Evolutionary conservation across 768 basidiomycete species (phyloP).

Genomic region (Lentinus brumalis): DNA sequence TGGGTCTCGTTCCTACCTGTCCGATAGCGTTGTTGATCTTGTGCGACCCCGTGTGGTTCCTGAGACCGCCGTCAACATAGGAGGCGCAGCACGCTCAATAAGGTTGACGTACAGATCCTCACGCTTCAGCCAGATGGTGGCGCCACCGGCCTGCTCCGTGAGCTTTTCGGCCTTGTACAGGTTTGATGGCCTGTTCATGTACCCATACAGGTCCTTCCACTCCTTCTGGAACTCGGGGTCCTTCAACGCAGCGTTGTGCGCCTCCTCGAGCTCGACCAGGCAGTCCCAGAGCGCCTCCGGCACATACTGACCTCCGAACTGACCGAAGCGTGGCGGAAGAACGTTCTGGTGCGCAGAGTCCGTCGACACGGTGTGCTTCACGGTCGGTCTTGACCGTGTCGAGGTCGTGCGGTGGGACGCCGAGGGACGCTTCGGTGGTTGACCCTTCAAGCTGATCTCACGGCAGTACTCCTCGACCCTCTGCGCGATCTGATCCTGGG

Average conservation of each 20-base stretch:
- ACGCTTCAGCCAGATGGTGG: slow-evolving; percentile 96
- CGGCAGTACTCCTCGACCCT: slow-evolving; percentile 75
- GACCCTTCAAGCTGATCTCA: slow-evolving; percentile 57
- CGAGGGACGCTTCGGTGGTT: slow-evolving; percentile 23
- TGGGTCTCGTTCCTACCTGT: slow-evolving; percentile 52
- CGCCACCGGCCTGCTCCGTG: slow-evolving; percentile 88
- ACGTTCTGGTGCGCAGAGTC: slow-evolving; percentile 36
- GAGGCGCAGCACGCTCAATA: background rate
- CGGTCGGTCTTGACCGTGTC: slow-evolving; percentile 32
- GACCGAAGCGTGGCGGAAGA: slow-evolving; percentile 85
- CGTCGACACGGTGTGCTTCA: slow-evolving; percentile 34
- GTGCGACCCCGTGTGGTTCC: slow-evolving; percentile 98
- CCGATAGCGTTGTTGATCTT: slow-evolving; percentile 99
- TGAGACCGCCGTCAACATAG: slow-evolving; percentile 30
- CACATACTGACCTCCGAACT: slow-evolving; percentile 97
- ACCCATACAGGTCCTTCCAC: slow-evolving; percentile 82
- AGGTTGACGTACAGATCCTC: slow-evolving; percentile 72
- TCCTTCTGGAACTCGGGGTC: slow-evolving; percentile 95
- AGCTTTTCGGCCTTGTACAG: slow-evolving; percentile 91
- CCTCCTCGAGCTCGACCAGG: slow-evolving; percentile 85
- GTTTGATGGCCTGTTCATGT: slow-evolving; percentile 94
- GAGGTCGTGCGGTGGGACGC: slow-evolving; percentile 19
- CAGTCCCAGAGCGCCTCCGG: slow-evolving; percentile 96
- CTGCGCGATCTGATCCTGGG: slow-evolving; percentile 47
- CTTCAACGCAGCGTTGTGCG: slow-evolving; percentile 81